Conservation (phyloP, 441 rosid genomes). For the Euphorbia corollata region DNA sequence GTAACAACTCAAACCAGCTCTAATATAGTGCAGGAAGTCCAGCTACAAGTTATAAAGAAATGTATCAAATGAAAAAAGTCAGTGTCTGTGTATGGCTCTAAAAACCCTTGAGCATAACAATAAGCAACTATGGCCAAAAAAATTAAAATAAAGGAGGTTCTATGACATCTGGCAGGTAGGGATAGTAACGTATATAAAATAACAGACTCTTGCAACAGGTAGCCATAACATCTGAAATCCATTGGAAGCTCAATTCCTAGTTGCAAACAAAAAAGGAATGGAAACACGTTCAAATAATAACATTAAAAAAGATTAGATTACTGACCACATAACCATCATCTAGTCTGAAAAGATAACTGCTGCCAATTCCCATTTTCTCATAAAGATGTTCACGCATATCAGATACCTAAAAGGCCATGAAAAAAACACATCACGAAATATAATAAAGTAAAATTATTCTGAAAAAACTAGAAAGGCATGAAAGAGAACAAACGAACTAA, state of each 20-base stretch:
- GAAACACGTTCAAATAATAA: not conserved
- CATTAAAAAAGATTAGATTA: slow-evolving; percentile 8
- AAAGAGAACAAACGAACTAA: slow-evolving; percentile 3
- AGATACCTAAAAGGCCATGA: slow-evolving; percentile 59
- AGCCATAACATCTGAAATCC: not conserved
- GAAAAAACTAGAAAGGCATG: slow-evolving; percentile 1
- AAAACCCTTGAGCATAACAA: not conserved
- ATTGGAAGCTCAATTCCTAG: not conserved
- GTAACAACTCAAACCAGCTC: not conserved
- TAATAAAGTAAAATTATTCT: slow-evolving; percentile 1
- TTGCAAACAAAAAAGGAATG: not conserved
- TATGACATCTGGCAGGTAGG: not conserved
- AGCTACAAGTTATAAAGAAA: not conserved
- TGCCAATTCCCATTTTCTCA: slow-evolving; percentile 98
- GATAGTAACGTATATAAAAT: no score
- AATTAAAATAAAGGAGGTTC: not conserved
- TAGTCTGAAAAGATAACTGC: slow-evolving; percentile 97
- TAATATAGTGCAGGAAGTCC: not conserved
- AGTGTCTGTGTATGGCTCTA: not conserved
- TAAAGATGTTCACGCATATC: slow-evolving; percentile 87
- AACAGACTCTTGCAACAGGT: not conserved
- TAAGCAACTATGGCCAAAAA: not conserved
- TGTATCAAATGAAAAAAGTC: not conserved
- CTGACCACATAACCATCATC: slow-evolving; percentile 98
- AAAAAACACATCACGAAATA: slow-evolving; percentile 17